Base-by-base conservation (phyloP, 2,329 filamentous ascomycete species). In the Aureobasidium sp. region DNA sequence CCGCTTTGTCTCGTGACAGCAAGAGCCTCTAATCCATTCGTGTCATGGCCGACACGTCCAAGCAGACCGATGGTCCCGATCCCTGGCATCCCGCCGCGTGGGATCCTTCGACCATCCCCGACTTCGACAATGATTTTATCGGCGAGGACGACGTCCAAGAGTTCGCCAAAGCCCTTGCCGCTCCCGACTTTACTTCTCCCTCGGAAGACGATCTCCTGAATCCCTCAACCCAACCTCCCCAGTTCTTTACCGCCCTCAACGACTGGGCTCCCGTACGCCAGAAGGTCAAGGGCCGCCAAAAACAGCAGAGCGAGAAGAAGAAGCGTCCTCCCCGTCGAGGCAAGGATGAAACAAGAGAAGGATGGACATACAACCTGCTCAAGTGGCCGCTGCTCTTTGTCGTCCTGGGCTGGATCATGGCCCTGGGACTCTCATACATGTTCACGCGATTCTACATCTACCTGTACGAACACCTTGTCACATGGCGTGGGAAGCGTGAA, bases 261-360 rank as follows among this genome's bases (percentile, higher is more conserved):
- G 94, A 99, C 77, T 99, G 94, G 94, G 86, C 89, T 17, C 94
- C 94, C 0, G 84, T 97, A 13, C 86, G 88, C 66, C 84, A 93
- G 70, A 85, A 82, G 61, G 80, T 92, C 23, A 78, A 79, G 61
- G 71, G 72, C 62, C 68, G 68, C 31, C 70, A 76, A 72, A 71
- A 74, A 68, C 61, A 63, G 58, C 31, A 43, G 45, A 42, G 64
- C 72, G 70, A 61, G 58, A 72, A 69, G 62, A 73, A 71, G 64
- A 68, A 70, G 73, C 69, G 71, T 67, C 68, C 74, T 64, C 76
- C 73, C 64, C 73, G 74, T 40, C 75, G 78, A 59, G 79, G 77
- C 64, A 89, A 85, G 69, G 94, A 99, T 71, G 94, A 99, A 78
- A 97, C 93, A 2, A 81, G 94, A 65, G 94, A 99, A 76, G 94